phyloP scores from a whole-genome alignment of 2,329 filamentous ascomycete species.

The Penicillium sp. region DNA sequence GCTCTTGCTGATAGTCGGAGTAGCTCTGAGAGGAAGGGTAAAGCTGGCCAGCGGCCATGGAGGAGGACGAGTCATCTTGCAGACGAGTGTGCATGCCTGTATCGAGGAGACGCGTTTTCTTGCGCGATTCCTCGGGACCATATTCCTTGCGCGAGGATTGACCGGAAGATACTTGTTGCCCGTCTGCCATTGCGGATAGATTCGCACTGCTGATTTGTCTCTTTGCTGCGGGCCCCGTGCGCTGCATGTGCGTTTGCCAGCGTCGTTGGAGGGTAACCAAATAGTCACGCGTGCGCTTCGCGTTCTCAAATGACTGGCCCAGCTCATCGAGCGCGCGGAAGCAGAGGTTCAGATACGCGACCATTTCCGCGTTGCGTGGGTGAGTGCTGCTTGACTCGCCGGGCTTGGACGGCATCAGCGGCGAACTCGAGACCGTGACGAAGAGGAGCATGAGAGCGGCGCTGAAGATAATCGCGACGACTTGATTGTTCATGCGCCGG shows the following conservation, averaged over 20 bases:
- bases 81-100: background rate
- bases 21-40: conserved; percentile 10
- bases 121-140: conserved; percentile 22
- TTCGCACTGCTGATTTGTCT: conserved; percentile 31
- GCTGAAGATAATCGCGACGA: conserved; percentile 49
- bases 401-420: conserved; percentile 24
- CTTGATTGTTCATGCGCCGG: conserved; percentile 48
- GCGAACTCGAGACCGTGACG: conserved; percentile 39
- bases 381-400: conserved; percentile 24
- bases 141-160: conserved; percentile 9
- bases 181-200: conserved; percentile 7
- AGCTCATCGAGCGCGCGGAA: conserved; percentile 48
- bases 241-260: conserved; percentile 41
- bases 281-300: conserved; percentile 44
- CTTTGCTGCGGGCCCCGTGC: conserved; percentile 32
- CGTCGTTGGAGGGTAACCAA: conserved; percentile 42
- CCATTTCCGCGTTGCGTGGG: conserved; percentile 34
- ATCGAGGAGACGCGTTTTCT: conserved; percentile 26
- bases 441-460: conserved; percentile 46
- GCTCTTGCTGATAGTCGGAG: conserved; percentile 3
- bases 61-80: background rate
- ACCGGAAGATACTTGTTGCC: conserved; percentile 12
- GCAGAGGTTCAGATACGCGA: conserved; percentile 43
- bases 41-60: conserved; percentile 7
- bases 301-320: conserved; percentile 44